Evolutionary conservation across 345 rosid species (phyloP), one percentile per base, ranked within the genome.

Genomic region (Dimocarpus longan): DNA sequence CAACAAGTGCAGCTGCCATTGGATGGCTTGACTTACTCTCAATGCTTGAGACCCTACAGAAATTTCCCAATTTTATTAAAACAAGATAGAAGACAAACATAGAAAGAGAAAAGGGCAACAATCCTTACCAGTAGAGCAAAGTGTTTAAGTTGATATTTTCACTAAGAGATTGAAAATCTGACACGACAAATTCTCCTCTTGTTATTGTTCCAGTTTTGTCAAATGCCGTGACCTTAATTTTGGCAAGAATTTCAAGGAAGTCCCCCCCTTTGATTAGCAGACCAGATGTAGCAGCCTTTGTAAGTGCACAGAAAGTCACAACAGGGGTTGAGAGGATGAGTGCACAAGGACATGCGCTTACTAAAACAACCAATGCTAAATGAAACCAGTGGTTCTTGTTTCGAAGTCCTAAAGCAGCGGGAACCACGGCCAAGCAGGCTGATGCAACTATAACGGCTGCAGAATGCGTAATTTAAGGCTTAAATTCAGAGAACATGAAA

Each of bases 11-110:
- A 52, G 88, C 80, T 52, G 99, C 97, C 95, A 94, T 88, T 50
- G 98, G 99, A 88, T 96, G 99, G 71, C 95, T 90, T 15, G 99
- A 94, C 78, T 94, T 94, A 70, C 94, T 89, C 86, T 96, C 98
- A 22, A 87, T 82, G 88, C 99, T 93, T 75, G 99, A 90, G 60
- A 93, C 97, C 98, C 98, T 94, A 66, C 0, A 74, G 63, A 59
- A 32, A 74, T 40, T 76, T 73, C 32, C 46, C 62, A 44, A 24
- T 43, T 62, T 10, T 13, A 52, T 16, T 22, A 9, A 6, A 12
- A 24, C 8, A 22, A 50, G 39, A 13, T 12, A 15, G 15, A 21
- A 4, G 10, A 50, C 28, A 9, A 10, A 60, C 21, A 6, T 21
- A 42, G 10, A 19, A 39, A 7, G 10, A 19, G 7, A 67, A 40